phyloP scores from a whole-genome alignment of 331 rosid species.

The Arachis monticola region DNA sequence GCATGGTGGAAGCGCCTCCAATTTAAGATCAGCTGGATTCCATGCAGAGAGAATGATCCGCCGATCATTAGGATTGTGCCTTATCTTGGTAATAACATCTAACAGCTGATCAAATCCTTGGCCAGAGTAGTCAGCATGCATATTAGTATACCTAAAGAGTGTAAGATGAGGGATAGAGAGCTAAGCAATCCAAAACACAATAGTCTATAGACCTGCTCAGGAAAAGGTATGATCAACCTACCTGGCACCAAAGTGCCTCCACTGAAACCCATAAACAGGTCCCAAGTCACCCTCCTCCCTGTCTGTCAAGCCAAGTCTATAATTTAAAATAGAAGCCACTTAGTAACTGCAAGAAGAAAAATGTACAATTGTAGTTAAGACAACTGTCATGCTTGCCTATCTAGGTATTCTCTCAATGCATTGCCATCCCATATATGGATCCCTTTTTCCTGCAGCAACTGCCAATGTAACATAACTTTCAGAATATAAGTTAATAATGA shows the following conservation, averaged over 20 bases:
- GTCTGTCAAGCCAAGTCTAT: constrained; percentile 83
- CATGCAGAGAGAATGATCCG: no score
- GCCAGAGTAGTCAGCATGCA: no score
- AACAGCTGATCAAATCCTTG: no score
- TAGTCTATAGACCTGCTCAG: no score
- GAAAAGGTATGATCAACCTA: no score
- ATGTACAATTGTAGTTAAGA: constrained; percentile 34
- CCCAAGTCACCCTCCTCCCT: constrained; percentile 98
- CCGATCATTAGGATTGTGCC: no score
- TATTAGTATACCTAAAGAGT: no score
- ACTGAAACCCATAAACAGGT: constrained; percentile 96
- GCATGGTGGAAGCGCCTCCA: no score
- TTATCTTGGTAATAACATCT: no score
- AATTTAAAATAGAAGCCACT: constrained; percentile 32
- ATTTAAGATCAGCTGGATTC: no score
- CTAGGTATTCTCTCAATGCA: constrained; percentile 93
- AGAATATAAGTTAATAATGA: constrained; percentile 7
- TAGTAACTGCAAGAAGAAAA: constrained; percentile 25
- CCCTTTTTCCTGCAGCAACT: constrained; percentile 91
- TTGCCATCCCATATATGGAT: constrained; percentile 98
- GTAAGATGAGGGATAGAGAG: no score
- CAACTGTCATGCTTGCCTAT: constrained; percentile 61
- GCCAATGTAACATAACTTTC: constrained; percentile 38
- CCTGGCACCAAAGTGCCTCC: constrained; percentile 61
- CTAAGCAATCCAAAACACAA: no score